A percentile compares a stretch with the other conserved stretches of the same genome.
Evolutionary conservation across 1,284 basidiomycete genomes (phyloP).

Genomic region (Cystobasidium sp.): DNA sequence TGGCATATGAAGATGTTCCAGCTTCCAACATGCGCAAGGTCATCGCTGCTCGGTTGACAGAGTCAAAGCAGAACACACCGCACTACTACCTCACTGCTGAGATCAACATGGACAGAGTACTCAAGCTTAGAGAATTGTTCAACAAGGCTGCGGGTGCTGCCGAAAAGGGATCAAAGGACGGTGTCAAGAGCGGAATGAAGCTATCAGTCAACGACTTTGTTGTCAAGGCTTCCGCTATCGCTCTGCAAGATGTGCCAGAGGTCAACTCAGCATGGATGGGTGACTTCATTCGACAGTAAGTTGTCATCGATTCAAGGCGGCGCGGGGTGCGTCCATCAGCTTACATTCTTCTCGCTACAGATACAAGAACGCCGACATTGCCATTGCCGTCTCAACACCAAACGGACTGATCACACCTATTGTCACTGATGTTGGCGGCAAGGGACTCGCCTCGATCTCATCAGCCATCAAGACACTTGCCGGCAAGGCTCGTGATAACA

Average conservation of each 20-base stretch:
- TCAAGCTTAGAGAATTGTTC: constrained; percentile 93
- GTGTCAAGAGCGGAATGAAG: constrained; percentile 70
- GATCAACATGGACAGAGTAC: constrained; percentile 94
- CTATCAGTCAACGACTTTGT: constrained; percentile 98
- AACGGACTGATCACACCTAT: constrained; percentile 97
- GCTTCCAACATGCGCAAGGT: constrained; percentile 91
- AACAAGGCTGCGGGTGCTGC: constrained; percentile 74
- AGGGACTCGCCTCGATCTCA: constrained; percentile 91
- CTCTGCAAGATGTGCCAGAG: constrained; percentile 92
- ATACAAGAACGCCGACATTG: constrained; percentile 96
- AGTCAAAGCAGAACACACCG: constrained; percentile 92
- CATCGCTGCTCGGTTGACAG: constrained; percentile 86
- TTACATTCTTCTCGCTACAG: constrained; percentile 58
- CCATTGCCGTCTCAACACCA: constrained; percentile 94
- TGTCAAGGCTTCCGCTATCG: constrained; percentile 90
- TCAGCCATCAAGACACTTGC: constrained; percentile 90
- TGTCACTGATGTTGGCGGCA: constrained; percentile 86
- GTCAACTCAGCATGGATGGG: constrained; percentile 98
- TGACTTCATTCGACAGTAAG: constrained; percentile 90
- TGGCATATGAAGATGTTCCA: constrained; percentile 88
- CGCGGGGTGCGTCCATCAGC: background rate
- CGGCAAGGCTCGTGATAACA: constrained; percentile 93
- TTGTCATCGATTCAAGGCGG: constrained; percentile 40
- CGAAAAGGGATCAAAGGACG: constrained; percentile 64
- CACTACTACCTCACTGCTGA: constrained; percentile 97